phyloP scores from a whole-genome alignment of 768 basidiomycete species.

The Xerocomus spinulosus region DNA sequence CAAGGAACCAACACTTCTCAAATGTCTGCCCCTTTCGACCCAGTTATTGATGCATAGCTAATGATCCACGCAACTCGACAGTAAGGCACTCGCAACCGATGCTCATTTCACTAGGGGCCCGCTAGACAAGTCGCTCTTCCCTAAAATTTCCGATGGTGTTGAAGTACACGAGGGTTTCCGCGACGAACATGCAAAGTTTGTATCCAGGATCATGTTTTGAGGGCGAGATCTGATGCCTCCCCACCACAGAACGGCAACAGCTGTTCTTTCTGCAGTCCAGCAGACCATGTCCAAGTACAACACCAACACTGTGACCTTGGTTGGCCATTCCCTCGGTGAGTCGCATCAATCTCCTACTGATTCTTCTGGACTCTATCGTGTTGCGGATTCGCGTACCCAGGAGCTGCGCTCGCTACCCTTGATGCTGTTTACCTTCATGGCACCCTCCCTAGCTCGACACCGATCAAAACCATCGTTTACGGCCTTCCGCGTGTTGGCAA shows the following conservation, averaged over 20 bases:
- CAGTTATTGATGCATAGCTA: background rate
- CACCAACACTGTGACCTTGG: conserved; percentile 36
- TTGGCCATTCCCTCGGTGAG: conserved; percentile 42
- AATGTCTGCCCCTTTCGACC: conserved; percentile 35
- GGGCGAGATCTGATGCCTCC: background rate
- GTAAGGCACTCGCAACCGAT: conserved; percentile 37
- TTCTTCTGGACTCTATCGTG: background rate
- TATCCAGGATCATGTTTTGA: background rate
- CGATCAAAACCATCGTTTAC: conserved; percentile 27
- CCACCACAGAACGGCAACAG: conserved; percentile 38
- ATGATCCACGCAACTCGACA: conserved; percentile 26
- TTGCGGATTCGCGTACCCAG: conserved; percentile 8
- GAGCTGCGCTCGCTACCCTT: conserved; percentile 34
- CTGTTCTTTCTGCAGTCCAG: conserved; percentile 39
- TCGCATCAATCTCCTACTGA: background rate
- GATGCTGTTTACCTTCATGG: conserved; percentile 36
- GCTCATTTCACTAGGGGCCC: conserved; percentile 25
- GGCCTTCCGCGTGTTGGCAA: conserved; percentile 47
- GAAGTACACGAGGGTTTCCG: conserved; percentile 45
- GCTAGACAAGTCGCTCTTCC: conserved; percentile 43
- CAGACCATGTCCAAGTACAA: conserved; percentile 32
- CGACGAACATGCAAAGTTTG: conserved; percentile 40
- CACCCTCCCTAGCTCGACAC: conserved; percentile 27
- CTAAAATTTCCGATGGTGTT: conserved; percentile 37
- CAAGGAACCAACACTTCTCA: conserved; percentile 26